Evolutionary conservation across 768 basidiomycete genomes (phyloP), one percentile per base, ranked within the genome.

Genomic region (Tulasnella sp.): DNA sequence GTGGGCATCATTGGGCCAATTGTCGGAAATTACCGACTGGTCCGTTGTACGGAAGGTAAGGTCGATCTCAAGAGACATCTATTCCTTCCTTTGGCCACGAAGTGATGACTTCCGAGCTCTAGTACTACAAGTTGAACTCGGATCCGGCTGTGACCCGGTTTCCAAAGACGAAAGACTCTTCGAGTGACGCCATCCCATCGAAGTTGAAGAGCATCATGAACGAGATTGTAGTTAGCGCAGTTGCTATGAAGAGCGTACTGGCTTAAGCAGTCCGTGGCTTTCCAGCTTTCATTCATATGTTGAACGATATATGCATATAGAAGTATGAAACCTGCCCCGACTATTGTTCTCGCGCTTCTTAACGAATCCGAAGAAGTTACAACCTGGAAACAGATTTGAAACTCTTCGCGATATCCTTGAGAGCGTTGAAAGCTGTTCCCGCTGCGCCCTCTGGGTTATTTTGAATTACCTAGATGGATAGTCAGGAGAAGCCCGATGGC

Each of bases 241-340:
- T 93, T 5, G 92, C 92, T 62, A 89, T 89, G 86, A 95, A 94
- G 80, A 87, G 83, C 65, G 90, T 94, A 39, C 80, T 80, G 63
- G 74, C 77, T 26, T 81, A 72, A 78, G 65, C 5, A 47, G 16
- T 42, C 19, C 32, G n/a, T 22, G 32, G 52, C 4, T 32, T 17
- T n/a, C n/a, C n/a, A n/a, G n/a, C n/a, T n/a, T n/a, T n/a, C n/a
- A n/a, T n/a, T n/a, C n/a, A n/a, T n/a, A n/a, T n/a, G n/a, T n/a
- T n/a, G n/a, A n/a, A n/a, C n/a, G n/a, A n/a, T n/a, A n/a, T n/a
- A n/a, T n/a, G n/a, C n/a, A n/a, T n/a, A n/a, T n/a, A n/a, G n/a
- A n/a, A n/a, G n/a, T n/a, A n/a, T n/a, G n/a, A n/a, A n/a, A n/a
- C n/a, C n/a, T n/a, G n/a, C n/a, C n/a, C n/a, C n/a, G n/a, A n/a